phyloP scores from a whole-genome alignment of 2,329 filamentous ascomycete species.

The Chaetomium sp. region DNA sequence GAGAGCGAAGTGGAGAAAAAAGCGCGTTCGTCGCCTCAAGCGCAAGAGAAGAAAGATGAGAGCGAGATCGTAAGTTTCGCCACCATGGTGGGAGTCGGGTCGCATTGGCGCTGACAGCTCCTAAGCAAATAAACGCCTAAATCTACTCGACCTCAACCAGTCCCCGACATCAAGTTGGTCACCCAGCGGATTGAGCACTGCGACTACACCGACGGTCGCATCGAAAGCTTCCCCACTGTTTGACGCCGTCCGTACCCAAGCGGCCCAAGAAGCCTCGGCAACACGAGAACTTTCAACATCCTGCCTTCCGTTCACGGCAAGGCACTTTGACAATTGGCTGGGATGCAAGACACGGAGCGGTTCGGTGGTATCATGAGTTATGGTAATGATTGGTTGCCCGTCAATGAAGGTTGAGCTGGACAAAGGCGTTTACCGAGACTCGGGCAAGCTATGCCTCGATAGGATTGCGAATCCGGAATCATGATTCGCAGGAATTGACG shows the following conservation, averaged over 20 bases:
- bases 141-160: constrained; percentile 58
- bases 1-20: constrained; percentile 99
- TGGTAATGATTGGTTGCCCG: constrained; percentile 34
- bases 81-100: not conserved
- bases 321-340: constrained; percentile 24
- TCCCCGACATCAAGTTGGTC: constrained; percentile 39
- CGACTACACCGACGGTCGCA: constrained; percentile 21
- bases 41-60: constrained; percentile 99
- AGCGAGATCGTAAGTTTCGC: constrained; percentile 81
- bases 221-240: constrained; percentile 27
- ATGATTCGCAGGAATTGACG: constrained; percentile 31
- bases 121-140: constrained; percentile 67
- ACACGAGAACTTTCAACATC: constrained; percentile 25
- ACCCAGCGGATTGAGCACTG: constrained; percentile 35
- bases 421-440: constrained; percentile 28
- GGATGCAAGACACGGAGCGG: constrained; percentile 26
- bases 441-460: constrained; percentile 28
- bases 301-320: constrained; percentile 11
- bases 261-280: constrained; percentile 26
- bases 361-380: constrained; percentile 32
- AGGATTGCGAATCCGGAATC: constrained; percentile 29
- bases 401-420: constrained; percentile 34
- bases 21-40: constrained; percentile 98
- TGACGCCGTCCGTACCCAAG: constrained; percentile 23
- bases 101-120: constrained; percentile 40